These are phyloP conservation scores for Schizophyllum amplum DNA, from an alignment of 1,284 basidiomycete species.

Conservation along the genomic window DNA sequence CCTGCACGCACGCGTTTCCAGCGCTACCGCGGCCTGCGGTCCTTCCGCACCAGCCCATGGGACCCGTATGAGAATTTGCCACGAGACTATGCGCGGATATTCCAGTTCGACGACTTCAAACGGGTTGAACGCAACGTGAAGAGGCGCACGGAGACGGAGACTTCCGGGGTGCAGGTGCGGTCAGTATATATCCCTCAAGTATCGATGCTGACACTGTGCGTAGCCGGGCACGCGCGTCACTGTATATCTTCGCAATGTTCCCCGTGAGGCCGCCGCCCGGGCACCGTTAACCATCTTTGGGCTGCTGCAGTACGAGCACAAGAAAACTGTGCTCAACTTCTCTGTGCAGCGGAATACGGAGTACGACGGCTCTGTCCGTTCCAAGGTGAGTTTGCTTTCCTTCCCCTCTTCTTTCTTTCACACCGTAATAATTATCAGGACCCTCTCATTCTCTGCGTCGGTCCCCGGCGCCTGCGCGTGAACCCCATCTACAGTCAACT, in stretches of 20 bases:
- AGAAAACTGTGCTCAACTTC: slow-evolving; percentile 90
- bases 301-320: slow-evolving; percentile 93
- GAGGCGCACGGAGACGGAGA: slow-evolving; percentile 54
- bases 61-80: slow-evolving; percentile 97
- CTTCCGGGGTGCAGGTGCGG: slow-evolving; percentile 53
- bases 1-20: slow-evolving; percentile 85
- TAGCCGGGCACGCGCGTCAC: slow-evolving; percentile 80
- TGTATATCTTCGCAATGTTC: slow-evolving; percentile 66
- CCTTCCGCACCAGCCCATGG: slow-evolving; percentile 94
- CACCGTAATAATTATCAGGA: slow-evolving; percentile 44
- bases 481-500: slow-evolving; percentile 93
- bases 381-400: slow-evolving; percentile 78
- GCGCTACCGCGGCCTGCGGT: slow-evolving; percentile 86
- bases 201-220: slow-evolving; percentile 4
- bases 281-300: slow-evolving; percentile 74
- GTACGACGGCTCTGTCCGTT: slow-evolving; percentile 80
- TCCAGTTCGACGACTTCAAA: slow-evolving; percentile 95
- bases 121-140: slow-evolving; percentile 76
- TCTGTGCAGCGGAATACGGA: slow-evolving; percentile 95
- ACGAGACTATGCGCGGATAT: slow-evolving; percentile 89
- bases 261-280: slow-evolving; percentile 37
- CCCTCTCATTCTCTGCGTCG: slow-evolving; percentile 81
- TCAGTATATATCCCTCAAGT: too few species aligned
- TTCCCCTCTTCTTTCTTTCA: neutral
- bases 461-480: slow-evolving; percentile 77